These are phyloP conservation scores for Tricholoma bakamatsutake DNA, from an alignment of 768 basidiomycete genomes.

Conservation along the genomic window DNA sequence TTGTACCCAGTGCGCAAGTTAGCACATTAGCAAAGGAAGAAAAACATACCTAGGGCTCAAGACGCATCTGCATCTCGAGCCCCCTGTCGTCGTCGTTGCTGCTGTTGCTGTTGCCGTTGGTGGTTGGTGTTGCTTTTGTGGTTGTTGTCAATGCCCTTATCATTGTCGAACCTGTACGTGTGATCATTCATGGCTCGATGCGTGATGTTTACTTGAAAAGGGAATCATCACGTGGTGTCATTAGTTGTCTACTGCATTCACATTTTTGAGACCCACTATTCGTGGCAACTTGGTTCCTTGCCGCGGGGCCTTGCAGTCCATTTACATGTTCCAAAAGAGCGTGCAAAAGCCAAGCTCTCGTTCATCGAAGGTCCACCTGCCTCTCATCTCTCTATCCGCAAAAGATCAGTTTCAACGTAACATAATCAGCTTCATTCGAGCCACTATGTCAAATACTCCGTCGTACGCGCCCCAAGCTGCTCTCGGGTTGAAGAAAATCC, in stretches of 20 bases:
- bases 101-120: no score
- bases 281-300: background rate
- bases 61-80: no score
- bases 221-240: no score
- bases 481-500: constrained; percentile 66
- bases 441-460: constrained; percentile 40
- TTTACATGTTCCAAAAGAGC: constrained; percentile 10
- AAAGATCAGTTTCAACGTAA: constrained; percentile 54
- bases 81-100: no score
- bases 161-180: no score
- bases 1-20: no score
- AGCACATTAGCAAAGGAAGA: no score
- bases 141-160: no score
- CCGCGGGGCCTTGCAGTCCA: constrained; percentile 12
- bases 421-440: constrained; percentile 45
- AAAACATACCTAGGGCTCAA: no score
- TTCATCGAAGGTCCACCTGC: constrained; percentile 28
- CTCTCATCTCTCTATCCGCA: constrained; percentile 43
- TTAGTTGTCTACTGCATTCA: background rate
- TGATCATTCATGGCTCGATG: no score
- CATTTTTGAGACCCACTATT: background rate
- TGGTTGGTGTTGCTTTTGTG: no score
- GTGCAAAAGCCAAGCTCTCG: background rate
- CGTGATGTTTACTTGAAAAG: no score
- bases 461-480: constrained; percentile 22